Evolutionary conservation across 352 stramenopile species (phyloP).

Genomic region (Thraustotheca clavata): DNA sequence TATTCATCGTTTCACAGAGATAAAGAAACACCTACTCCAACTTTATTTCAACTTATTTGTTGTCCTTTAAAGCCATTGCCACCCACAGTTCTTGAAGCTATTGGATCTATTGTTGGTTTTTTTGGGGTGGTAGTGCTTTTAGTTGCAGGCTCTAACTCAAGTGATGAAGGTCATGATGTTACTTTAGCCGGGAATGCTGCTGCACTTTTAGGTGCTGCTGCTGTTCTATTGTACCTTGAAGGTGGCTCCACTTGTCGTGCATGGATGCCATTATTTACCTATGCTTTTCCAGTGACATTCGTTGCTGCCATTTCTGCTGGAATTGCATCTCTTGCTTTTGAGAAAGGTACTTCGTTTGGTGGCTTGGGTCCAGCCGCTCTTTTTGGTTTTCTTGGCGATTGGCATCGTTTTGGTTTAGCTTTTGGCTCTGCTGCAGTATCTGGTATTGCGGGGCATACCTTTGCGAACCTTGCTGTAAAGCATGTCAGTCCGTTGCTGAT

Average conservation of each 20-base stretch:
- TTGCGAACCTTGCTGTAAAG: constrained; percentile 13
- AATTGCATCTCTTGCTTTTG: constrained; percentile 6
- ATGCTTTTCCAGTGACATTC: constrained; percentile 12
- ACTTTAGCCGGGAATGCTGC: constrained; percentile 10
- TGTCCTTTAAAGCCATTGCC: not conserved
- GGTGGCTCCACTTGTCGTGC: constrained; percentile 1
- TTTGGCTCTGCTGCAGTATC: constrained; percentile 14
- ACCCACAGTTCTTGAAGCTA: constrained; percentile 6
- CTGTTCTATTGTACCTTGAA: constrained; percentile 12
- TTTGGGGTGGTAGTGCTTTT: constrained; percentile 7
- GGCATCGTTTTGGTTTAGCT: constrained; percentile 5
- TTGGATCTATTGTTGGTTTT: constrained; percentile 12
- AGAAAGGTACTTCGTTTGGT: not conserved
- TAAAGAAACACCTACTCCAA: not conserved
- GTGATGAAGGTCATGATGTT: not conserved
- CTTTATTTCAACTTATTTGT: constrained; percentile 10
- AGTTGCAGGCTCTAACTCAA: not conserved
- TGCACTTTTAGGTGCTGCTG: constrained; percentile 1
- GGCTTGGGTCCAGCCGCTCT: constrained; percentile 1
- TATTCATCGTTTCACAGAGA: not conserved
- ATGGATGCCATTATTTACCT: constrained; percentile 17
- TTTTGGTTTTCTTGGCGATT: constrained; percentile 12
- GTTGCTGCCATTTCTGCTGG: not conserved
- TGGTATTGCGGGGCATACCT: constrained; percentile 13
- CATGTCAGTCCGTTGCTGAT: constrained; percentile 18